Evolutionary conservation across 1,139 yeast genomes (phyloP).

Genomic region (Kodamaea fungicola): DNA sequence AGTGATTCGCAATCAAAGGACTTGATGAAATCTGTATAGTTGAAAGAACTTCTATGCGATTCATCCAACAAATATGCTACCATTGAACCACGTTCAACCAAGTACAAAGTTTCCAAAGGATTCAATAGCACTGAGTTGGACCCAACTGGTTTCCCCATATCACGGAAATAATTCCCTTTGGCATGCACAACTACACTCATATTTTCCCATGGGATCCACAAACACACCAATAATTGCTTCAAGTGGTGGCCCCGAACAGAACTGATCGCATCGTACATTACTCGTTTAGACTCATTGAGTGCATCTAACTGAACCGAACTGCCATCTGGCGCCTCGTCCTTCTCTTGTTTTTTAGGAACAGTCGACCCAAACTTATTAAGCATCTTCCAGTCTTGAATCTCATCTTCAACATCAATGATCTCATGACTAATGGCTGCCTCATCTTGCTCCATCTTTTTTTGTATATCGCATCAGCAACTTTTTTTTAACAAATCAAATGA

Average conservation of each 20-base stretch:
- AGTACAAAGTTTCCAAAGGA: slow-evolving; percentile 69
- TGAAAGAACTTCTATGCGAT: slow-evolving; percentile 12
- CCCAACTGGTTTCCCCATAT: slow-evolving; percentile 58
- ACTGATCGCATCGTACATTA: slow-evolving; percentile 69
- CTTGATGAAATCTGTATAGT: neutral
- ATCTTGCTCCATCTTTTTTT: slow-evolving; percentile 8
- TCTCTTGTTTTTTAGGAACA: slow-evolving; percentile 59
- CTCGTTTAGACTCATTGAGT: slow-evolving; percentile 54
- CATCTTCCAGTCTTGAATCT: slow-evolving; percentile 66
- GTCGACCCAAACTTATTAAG: slow-evolving; percentile 18
- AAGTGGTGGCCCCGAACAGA: slow-evolving; percentile 58
- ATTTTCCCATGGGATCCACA: slow-evolving; percentile 43
- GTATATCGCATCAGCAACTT: neutral
- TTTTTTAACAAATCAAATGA: slow-evolving; percentile 7
- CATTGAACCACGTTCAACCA: slow-evolving; percentile 81
- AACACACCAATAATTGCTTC: slow-evolving; percentile 42
- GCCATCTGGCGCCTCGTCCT: slow-evolving; percentile 85
- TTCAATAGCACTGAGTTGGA: slow-evolving; percentile 41
- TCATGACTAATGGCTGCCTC: slow-evolving; percentile 9
- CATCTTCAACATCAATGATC: slow-evolving; percentile 44
- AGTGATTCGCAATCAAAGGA: slow-evolving; percentile 23
- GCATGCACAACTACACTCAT: slow-evolving; percentile 54
- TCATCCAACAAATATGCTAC: slow-evolving; percentile 41
- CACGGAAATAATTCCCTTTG: slow-evolving; percentile 70
- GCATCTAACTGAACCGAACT: slow-evolving; percentile 54